Conservation (phyloP, 2,329 filamentous ascomycete genomes). For the Epichloe aotearoae region DNA sequence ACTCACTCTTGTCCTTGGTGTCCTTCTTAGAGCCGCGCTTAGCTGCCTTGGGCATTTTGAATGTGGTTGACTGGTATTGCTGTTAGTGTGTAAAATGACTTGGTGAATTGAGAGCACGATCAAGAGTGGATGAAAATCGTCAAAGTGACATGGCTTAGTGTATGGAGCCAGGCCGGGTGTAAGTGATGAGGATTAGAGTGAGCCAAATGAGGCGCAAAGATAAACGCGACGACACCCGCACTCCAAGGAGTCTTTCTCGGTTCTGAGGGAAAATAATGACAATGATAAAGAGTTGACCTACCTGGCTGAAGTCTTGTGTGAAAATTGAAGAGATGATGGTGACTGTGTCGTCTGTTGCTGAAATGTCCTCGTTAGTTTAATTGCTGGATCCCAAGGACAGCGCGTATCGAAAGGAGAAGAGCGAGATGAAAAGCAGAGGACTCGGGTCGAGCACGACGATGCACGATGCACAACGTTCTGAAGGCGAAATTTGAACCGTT, state of each 20-base stretch:
- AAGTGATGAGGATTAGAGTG: conserved; percentile 1
- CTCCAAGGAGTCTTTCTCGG: conserved; percentile 5
- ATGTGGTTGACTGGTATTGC: conserved; percentile 13
- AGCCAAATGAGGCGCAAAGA: conserved; percentile 14
- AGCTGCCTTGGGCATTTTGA: conserved; percentile 45
- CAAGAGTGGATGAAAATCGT: neutral
- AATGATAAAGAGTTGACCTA: conserved; percentile 1
- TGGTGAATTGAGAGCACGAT: neutral
- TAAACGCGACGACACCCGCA: conserved; percentile 9
- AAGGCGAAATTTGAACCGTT: conserved; percentile 5
- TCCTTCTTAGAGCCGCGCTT: conserved; percentile 43
- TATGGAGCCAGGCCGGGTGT: neutral
- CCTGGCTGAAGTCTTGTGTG: neutral
- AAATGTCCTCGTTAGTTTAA: conserved; percentile 7
- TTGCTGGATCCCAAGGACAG: conserved; percentile 2
- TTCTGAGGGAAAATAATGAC: neutral
- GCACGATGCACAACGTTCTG: conserved; percentile 7
- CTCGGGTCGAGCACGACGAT: conserved; percentile 4
- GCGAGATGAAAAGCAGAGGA: neutral
- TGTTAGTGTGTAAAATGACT: neutral
- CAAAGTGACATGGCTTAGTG: neutral
- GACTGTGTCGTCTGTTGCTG: conserved; percentile 9
- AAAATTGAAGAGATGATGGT: conserved; percentile 10
- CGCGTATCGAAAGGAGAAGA: conserved; percentile 1
- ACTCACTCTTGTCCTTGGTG: conserved; percentile 48